Evolutionary conservation across 1,139 yeast genomes (phyloP).

Genomic region (Casaregolazyma suthepensis): DNA sequence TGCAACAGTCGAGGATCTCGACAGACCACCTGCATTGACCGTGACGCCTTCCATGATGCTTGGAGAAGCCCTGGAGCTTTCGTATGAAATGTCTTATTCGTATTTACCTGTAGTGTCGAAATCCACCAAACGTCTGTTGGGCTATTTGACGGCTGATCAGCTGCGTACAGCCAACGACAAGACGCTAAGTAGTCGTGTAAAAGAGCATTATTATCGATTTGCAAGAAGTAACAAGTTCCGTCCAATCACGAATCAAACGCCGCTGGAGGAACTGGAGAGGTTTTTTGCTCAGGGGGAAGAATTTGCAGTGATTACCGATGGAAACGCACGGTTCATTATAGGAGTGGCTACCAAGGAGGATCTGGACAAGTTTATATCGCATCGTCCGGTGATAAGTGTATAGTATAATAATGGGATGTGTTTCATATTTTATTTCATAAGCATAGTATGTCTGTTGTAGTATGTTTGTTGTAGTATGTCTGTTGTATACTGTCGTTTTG

Average conservation of each 20-base stretch:
- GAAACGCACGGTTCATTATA: slow-evolving; percentile 48
- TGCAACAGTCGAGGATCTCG: slow-evolving; percentile 58
- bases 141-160: slow-evolving; percentile 50
- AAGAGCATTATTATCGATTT: slow-evolving; percentile 29
- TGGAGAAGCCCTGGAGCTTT: slow-evolving; percentile 39
- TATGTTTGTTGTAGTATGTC: too few species aligned
- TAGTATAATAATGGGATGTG: background rate
- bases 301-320: slow-evolving; percentile 56
- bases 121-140: slow-evolving; percentile 44
- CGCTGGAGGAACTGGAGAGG: slow-evolving; percentile 49
- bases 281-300: slow-evolving; percentile 49
- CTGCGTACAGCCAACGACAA: slow-evolving; percentile 37
- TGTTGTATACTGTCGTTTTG: too few species aligned
- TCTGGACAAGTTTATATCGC: slow-evolving; percentile 45
- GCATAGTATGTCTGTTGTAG: too few species aligned
- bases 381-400: slow-evolving; percentile 38
- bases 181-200: slow-evolving; percentile 38
- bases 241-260: slow-evolving; percentile 51
- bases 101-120: slow-evolving; percentile 54
- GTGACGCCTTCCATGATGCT: slow-evolving; percentile 49
- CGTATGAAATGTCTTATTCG: slow-evolving; percentile 53
- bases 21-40: slow-evolving; percentile 55
- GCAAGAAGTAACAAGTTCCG: slow-evolving; percentile 25
- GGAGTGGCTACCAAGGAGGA: slow-evolving; percentile 66
- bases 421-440: too few species aligned